phyloP scores from a whole-genome alignment of 106 monocot species.

The Posidonia australis region DNA sequence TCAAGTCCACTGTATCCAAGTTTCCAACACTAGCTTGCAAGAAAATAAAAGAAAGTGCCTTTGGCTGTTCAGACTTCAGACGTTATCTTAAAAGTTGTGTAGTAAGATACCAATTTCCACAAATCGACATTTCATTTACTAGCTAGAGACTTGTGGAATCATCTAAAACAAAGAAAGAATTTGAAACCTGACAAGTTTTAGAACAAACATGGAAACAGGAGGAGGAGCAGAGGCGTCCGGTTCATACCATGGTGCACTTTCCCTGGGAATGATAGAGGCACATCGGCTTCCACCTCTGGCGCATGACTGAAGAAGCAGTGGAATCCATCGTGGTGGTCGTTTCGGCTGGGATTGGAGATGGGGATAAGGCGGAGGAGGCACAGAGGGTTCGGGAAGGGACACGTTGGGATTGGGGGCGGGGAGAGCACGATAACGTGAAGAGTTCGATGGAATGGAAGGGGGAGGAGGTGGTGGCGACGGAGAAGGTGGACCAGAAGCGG shows the following conservation, averaged over 20 bases:
- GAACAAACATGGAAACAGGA: neutral
- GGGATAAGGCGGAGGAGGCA: neutral
- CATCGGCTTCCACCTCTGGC: slow-evolving; percentile 7
- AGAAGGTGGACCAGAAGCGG: too few species aligned
- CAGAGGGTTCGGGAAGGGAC: neutral
- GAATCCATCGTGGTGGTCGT: neutral
- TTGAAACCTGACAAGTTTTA: neutral
- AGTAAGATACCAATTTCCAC: too few species aligned
- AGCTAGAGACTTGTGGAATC: too few species aligned
- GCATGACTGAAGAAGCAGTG: neutral
- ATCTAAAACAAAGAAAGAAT: too few species aligned
- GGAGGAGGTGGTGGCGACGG: too few species aligned
- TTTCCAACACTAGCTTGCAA: too few species aligned
- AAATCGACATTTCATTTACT: too few species aligned
- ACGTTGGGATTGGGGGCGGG: neutral
- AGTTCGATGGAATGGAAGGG: neutral
- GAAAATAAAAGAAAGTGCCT: too few species aligned
- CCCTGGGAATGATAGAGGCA: slow-evolving; percentile 65
- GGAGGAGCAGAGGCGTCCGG: neutral
- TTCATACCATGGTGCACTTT: slow-evolving; percentile 46
- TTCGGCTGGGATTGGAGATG: neutral
- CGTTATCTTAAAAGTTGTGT: too few species aligned
- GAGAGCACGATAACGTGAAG: neutral
- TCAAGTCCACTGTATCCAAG: too few species aligned
- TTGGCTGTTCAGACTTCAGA: too few species aligned